Conservation (phyloP, 1,284 basidiomycete genomes). For the Melampsora larici-populina region DNA sequence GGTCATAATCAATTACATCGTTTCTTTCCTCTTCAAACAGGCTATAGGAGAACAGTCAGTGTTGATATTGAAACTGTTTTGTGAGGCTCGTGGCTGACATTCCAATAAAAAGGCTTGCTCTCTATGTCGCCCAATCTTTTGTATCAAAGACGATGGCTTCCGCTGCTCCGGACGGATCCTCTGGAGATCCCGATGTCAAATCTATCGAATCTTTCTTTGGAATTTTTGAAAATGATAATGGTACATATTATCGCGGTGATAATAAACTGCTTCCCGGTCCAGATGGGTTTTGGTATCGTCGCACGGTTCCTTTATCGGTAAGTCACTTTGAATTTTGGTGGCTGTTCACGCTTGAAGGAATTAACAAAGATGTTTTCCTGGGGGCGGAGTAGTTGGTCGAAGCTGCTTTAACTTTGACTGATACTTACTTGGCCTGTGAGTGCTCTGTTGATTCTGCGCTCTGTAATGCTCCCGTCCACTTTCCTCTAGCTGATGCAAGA, state of each 20-base stretch:
- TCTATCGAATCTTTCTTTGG: not conserved
- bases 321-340: not conserved
- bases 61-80: not conserved
- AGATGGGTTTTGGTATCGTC: slow-evolving; percentile 1
- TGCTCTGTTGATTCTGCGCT: not conserved
- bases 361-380: no score
- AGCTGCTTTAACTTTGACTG: not conserved
- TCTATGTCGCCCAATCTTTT: not conserved
- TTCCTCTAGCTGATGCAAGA: no score
- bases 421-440: not conserved
- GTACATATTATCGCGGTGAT: not conserved
- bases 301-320: not conserved
- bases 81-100: no score
- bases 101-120: not conserved
- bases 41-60: not conserved
- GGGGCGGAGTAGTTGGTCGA: not conserved
- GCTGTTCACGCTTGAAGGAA: no score
- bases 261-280: not conserved
- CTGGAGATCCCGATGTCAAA: not conserved
- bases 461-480: no score
- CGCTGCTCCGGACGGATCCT: not conserved
- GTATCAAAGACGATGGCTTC: not conserved
- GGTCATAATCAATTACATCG: not conserved
- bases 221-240: not conserved
- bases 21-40: not conserved